These are phyloP conservation scores for Jatropha multifida DNA, from an alignment of 441 rosid species.

Conservation along the genomic window DNA sequence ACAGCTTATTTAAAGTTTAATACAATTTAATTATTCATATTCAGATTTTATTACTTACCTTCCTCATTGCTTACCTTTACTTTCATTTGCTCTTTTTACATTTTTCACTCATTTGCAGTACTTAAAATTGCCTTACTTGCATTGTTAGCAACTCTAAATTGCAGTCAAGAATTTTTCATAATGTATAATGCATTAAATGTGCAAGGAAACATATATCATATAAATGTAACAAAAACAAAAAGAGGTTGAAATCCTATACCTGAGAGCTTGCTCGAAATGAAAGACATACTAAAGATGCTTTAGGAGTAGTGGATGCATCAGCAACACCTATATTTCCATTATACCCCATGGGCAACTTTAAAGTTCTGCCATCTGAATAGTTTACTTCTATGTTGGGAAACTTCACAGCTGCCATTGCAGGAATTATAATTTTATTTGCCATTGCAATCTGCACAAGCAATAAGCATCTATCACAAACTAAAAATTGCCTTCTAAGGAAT, in stretches of 20 bases:
- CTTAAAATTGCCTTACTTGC: not conserved
- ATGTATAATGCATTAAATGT: not conserved
- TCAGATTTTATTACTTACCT: not conserved
- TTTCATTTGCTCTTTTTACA: not conserved
- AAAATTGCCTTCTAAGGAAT: not conserved
- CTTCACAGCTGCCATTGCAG: conserved; percentile 58
- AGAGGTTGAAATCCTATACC: conserved; percentile 37
- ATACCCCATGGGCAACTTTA: conserved; percentile 57
- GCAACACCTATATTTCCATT: conserved; percentile 30
- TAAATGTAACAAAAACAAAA: not conserved
- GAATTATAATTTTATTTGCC: conserved; percentile 64
- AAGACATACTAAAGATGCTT: conserved; percentile 67
- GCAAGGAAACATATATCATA: not conserved
- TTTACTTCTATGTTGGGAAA: conserved; percentile 61
- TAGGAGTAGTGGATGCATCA: conserved; percentile 37
- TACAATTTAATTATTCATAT: not conserved
- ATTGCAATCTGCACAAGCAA: conserved; percentile 54
- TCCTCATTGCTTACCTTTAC: not conserved
- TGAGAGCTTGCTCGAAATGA: conserved; percentile 82
- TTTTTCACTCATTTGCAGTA: not conserved
- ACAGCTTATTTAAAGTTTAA: not conserved
- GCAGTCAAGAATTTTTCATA: not conserved
- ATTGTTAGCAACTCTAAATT: not conserved
- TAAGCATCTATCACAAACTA: conserved; percentile 8
- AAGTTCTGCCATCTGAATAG: conserved; percentile 44